Evolutionary conservation across 306 rosid genomes (phyloP), one percentile per base, ranked within the genome.

Genomic region (Myrica gale): DNA sequence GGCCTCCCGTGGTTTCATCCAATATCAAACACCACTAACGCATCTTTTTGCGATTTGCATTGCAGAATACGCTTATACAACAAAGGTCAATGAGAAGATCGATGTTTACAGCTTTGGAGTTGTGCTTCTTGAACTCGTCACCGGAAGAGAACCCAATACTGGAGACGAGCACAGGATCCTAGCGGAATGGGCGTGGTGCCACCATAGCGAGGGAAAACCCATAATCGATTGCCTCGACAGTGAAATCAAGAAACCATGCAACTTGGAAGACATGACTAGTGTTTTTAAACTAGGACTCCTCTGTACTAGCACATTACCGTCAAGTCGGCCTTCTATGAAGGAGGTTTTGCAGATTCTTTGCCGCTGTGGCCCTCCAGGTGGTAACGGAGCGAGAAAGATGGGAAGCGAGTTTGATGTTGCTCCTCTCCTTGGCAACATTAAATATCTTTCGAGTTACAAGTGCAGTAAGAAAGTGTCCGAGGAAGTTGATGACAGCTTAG

Each of bases 21-120:
- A 32, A 32, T 32, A 32, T 32, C 37, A 32, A 32, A 32, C 37
- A 32, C 37, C 37, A 32, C 37, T 32, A 2, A 2, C 37, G 37
- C 37, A 32, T 32, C 37, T 32, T 32, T 32, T 32, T 32, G 37
- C 37, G 37, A 32, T 32, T 81, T 85, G 47, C 11, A 55, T 70
- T 80, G 84, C 89, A 91, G 98, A 90, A 80, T 89, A 91, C 55
- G 91, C 88, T 4, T 94, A 91, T 42, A 88, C 89, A 41, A 76
- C 81, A 0, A 90, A 86, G 86, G 86, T 94, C 41, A 83, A 86
- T 13, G 96, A 91, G 82, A 94, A 94, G 75, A 90, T 81, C 11
- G 97, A 91, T 74, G 90, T 91, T 11, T 94, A 80, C 53, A 89
- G 97, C 82, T 91, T 90, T 45, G 98, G 98, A 16, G 97, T 94